Evolutionary conservation across 768 basidiomycete species (phyloP).

Genomic region (Lactarius akahatsu): DNA sequence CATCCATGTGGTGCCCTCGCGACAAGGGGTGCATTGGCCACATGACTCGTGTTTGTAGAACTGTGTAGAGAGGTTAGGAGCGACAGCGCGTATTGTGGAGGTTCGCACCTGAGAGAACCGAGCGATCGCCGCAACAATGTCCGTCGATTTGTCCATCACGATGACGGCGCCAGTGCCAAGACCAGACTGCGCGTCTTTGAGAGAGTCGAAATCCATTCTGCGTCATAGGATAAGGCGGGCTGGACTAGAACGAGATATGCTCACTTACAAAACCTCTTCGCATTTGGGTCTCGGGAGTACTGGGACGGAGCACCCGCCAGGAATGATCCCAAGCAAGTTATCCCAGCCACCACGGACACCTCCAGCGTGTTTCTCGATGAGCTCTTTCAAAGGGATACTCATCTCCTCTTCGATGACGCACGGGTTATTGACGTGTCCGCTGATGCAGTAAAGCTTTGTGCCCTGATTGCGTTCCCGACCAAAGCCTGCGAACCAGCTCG

Average conservation of each 20-base stretch:
- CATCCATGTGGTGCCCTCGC: constrained; percentile 98
- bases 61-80: constrained; percentile 36
- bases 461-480: constrained; percentile 92
- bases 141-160: constrained; percentile 98
- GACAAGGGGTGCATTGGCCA: constrained; percentile 93
- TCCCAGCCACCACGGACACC: constrained; percentile 95
- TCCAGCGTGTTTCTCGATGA: constrained; percentile 96
- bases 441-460: constrained; percentile 96
- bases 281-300: constrained; percentile 83
- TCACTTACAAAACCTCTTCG: constrained; percentile 80
- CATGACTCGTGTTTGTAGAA: constrained; percentile 99
- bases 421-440: constrained; percentile 97
- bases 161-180: constrained; percentile 98
- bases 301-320: constrained; percentile 93
- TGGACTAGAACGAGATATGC: not conserved
- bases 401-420: constrained; percentile 99
- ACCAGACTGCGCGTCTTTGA: constrained; percentile 95
- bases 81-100: not conserved
- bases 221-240: not conserved
- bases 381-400: constrained; percentile 92
- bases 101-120: constrained; percentile 74
- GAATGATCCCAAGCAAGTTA: constrained; percentile 94
- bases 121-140: constrained; percentile 91
- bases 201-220: constrained; percentile 97
- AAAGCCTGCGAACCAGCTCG: constrained; percentile 88